phyloP scores from a whole-genome alignment of 352 stramenopile genomes.

The Phytopythium delawarense region DNA sequence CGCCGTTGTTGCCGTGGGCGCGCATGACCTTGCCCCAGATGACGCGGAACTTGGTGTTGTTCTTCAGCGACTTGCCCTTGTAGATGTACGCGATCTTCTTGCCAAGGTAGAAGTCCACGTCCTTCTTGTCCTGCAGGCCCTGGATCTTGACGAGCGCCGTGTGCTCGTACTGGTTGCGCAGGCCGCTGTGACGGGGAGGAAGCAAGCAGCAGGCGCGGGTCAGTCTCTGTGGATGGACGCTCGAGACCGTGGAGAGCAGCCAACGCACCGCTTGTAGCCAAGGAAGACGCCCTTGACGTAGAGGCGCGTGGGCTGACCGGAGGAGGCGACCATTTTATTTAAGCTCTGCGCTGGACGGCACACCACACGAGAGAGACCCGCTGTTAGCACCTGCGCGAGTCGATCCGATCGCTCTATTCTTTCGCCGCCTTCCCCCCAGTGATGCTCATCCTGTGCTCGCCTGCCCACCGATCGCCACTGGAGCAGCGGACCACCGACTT shows the following conservation, averaged over 20 bases:
- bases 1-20: conserved; percentile 97
- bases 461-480: background rate
- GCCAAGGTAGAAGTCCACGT: conserved; percentile 99
- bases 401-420: too few relatives aligned
- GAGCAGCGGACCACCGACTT: background rate
- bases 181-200: conserved; percentile 42
- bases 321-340: conserved; percentile 88
- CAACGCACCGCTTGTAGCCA: conserved; percentile 94
- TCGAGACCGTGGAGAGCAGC: background rate
- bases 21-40: conserved; percentile 99
- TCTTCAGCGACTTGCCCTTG: conserved; percentile 95
- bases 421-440: background rate
- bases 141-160: conserved; percentile 99
- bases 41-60: conserved; percentile 97
- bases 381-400: background rate
- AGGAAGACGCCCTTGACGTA: conserved; percentile 99
- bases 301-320: conserved; percentile 92
- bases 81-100: conserved; percentile 99
- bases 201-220: background rate
- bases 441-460: background rate
- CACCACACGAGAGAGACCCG: conserved; percentile 3
- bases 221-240: background rate
- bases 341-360: conserved; percentile 46
- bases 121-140: conserved; percentile 97
- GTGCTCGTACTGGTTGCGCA: conserved; percentile 97